Conservation (phyloP, 768 basidiomycete species). For the Pholiota microspora region DNA sequence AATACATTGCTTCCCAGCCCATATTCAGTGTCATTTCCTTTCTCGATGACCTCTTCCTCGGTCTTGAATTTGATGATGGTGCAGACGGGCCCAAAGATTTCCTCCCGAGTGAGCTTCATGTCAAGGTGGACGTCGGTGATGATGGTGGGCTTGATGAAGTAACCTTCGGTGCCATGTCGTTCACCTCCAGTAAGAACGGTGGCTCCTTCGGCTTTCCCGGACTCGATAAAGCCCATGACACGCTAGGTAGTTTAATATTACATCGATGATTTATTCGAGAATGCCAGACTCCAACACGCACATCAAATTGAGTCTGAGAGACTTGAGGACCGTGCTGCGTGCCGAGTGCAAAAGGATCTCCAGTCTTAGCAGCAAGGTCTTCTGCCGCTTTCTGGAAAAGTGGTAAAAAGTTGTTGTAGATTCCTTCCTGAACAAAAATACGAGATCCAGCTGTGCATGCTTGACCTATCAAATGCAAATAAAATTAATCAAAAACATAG, state of each 20-base stretch:
- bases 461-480: constrained; percentile 47
- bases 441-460: constrained; percentile 80
- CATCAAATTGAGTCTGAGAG: constrained; percentile 65
- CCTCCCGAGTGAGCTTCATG: constrained; percentile 74
- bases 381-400: constrained; percentile 45
- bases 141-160: constrained; percentile 74
- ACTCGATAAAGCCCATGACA: constrained; percentile 75
- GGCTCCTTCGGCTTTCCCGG: constrained; percentile 72
- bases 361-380: constrained; percentile 43
- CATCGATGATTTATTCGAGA: too few relatives aligned
- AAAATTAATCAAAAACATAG: constrained; percentile 15
- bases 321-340: constrained; percentile 72
- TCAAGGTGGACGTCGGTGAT: constrained; percentile 63
- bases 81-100: constrained; percentile 82
- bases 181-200: constrained; percentile 64
- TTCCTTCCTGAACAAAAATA: constrained; percentile 73
- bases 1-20: constrained; percentile 90
- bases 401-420: constrained; percentile 77
- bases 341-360: constrained; percentile 58
- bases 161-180: constrained; percentile 46
- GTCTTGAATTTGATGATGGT: constrained; percentile 76
- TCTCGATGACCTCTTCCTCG: constrained; percentile 60
- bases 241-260: constrained; percentile 55
- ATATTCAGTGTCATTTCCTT: constrained; percentile 85
- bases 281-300: constrained; percentile 31